These are phyloP conservation scores for Phytophthora kernoviae DNA, from an alignment of 352 stramenopile genomes.

Conservation along the genomic window DNA sequence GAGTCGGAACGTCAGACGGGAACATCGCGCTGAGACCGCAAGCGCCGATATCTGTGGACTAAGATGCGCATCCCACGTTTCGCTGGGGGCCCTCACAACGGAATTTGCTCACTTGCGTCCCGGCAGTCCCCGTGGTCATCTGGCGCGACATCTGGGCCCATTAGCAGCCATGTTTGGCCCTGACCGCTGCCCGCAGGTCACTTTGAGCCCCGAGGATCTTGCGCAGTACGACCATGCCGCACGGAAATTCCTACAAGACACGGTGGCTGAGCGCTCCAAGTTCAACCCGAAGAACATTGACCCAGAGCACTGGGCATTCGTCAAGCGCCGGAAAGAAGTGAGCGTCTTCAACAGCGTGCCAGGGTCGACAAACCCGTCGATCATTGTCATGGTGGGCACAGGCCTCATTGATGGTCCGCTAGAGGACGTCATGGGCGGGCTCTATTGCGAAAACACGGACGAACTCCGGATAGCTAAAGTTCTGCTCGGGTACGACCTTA, in stretches of 20 bases:
- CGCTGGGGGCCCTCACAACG: neutral
- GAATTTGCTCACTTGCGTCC: neutral
- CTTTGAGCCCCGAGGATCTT: slow-evolving; percentile 25
- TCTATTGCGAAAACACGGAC: slow-evolving; percentile 35
- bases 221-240: slow-evolving; percentile 31
- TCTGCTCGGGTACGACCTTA: slow-evolving; percentile 27
- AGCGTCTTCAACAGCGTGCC: slow-evolving; percentile 33
- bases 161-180: neutral
- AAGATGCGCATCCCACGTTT: too few species aligned
- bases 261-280: slow-evolving; percentile 30
- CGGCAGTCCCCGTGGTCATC: neutral
- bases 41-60: too few species aligned
- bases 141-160: too few species aligned
- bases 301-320: slow-evolving; percentile 27
- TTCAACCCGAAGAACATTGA: slow-evolving; percentile 27
- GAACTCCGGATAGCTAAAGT: slow-evolving; percentile 29
- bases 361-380: slow-evolving; percentile 11
- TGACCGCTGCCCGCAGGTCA: slow-evolving; percentile 30
- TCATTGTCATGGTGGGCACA: slow-evolving; percentile 35
- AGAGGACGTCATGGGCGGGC: slow-evolving; percentile 38
- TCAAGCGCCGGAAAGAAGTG: slow-evolving; percentile 26
- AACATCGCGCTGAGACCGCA: too few species aligned
- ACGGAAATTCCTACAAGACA: slow-evolving; percentile 30
- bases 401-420: slow-evolving; percentile 36
- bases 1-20: too few species aligned